phyloP scores from a whole-genome alignment of 2,329 filamentous ascomycete genomes.

The Alternaria sp. region DNA sequence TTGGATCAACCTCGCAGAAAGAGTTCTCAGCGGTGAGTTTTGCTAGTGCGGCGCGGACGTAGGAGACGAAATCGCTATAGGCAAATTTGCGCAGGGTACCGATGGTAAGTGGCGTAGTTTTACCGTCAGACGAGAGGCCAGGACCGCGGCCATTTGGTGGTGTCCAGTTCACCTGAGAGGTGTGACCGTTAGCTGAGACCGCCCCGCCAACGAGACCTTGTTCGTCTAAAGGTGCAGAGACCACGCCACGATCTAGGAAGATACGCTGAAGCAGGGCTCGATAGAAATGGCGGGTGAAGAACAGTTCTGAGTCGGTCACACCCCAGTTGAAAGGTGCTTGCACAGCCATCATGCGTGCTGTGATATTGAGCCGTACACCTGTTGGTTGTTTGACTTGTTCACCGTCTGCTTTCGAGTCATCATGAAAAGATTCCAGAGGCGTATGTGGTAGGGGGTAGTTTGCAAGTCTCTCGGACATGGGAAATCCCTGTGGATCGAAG shows the following conservation, averaged over 20 bases:
- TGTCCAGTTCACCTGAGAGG: slow-evolving; percentile 46
- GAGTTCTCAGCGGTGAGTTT: slow-evolving; percentile 66
- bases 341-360: slow-evolving; percentile 96
- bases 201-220: slow-evolving; percentile 51
- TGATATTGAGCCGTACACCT: slow-evolving; percentile 90
- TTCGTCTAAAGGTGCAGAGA: slow-evolving; percentile 63
- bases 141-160: slow-evolving; percentile 60
- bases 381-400: slow-evolving; percentile 23
- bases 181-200: slow-evolving; percentile 44
- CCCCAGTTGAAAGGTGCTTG: slow-evolving; percentile 97
- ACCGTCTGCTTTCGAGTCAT: slow-evolving; percentile 19
- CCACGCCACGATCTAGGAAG: slow-evolving; percentile 85
- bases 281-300: slow-evolving; percentile 94
- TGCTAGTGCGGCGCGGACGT: slow-evolving; percentile 80
- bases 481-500: slow-evolving; percentile 91
- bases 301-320: slow-evolving; percentile 77
- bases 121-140: slow-evolving; percentile 54
- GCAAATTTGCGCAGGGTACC: slow-evolving; percentile 83
- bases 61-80: slow-evolving; percentile 77
- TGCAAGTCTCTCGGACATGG: slow-evolving; percentile 80
- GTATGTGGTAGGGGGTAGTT: slow-evolving; percentile 52
- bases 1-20: slow-evolving; percentile 47
- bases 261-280: slow-evolving; percentile 89
- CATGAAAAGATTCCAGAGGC: slow-evolving; percentile 10
- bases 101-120: slow-evolving; percentile 83